Base-by-base conservation (phyloP, 176 grass and related monocot species). In the Panicum miliaceum region DNA sequence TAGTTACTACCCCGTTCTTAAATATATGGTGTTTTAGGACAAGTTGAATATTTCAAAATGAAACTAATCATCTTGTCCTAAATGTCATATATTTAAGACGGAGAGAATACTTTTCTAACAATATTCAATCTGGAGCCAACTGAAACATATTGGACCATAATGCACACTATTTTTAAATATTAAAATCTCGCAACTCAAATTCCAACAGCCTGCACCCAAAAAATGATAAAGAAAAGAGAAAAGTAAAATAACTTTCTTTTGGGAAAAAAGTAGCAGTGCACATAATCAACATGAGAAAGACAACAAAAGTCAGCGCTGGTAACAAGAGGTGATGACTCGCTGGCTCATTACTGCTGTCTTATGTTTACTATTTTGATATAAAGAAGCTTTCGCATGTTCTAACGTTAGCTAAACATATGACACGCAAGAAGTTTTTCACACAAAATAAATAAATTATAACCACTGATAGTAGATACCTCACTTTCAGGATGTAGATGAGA, bases 401-500 rank as follows among this genome's bases (percentile, higher is more conserved):
- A 83, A 53, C 59, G 66, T 12, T 63, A 90, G 67, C 13, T 50
- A 76, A 76, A 47, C 53, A 84, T n/a, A 71, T 22, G 67, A 35
- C 41, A 25, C 23, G 53, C 37, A 63, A 62, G 34, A 81, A 81
- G 76, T 10, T 58, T 81, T 68, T 25, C 48, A 43, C 22, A 64
- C 27, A 52, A 82, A 84, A 52, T 1, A 82, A 86, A 70, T 20
- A 73, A 75, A 56, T 48, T 29, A 41, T 73, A 81, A 64, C 22
- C 29, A 38, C 23, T 75, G 37, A 36, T 75, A 93, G 20, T 66
- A 89, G 76, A 48, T 89, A 98, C 96, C 93, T 98, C 93, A 75
- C 89, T 90, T 92, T 93, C 89, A 90, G 96, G 96, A 73, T 91
- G 93, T 63, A 98, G 68, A 81, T 90, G 87, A 5, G 96, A 98